Percentiles rank a stretch among this genome's conserved stretches.
Evolutionary conservation across 768 basidiomycete genomes (phyloP).

Genomic region (Psilocybe cubensis): DNA sequence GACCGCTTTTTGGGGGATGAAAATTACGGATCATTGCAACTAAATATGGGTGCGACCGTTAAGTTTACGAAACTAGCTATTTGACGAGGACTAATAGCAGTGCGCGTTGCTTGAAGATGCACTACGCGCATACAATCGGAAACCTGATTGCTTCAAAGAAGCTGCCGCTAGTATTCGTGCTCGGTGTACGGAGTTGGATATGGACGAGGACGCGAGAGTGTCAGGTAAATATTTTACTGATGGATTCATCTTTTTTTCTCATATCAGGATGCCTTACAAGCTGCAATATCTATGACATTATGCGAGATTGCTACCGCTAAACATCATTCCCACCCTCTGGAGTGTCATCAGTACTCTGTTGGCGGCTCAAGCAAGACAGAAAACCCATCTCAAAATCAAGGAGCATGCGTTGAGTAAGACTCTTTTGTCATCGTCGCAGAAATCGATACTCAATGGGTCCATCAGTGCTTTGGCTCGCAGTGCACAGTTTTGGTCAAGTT

Average conservation of each 20-base stretch:
- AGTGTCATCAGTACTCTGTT: slow-evolving; percentile 50
- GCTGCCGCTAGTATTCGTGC: slow-evolving; percentile 50
- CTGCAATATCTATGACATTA: slow-evolving; percentile 77
- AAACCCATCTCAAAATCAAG: slow-evolving; percentile 30
- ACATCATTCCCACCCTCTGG: slow-evolving; percentile 67
- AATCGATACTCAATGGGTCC: background rate
- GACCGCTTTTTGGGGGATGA: background rate
- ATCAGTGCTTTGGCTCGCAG: slow-evolving; percentile 75
- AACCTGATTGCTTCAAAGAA: slow-evolving; percentile 67
- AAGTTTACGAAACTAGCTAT: background rate
- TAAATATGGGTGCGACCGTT: slow-evolving; percentile 15
- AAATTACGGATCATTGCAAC: background rate
- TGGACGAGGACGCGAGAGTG: slow-evolving; percentile 64
- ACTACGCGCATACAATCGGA: slow-evolving; percentile 44
- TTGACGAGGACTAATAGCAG: background rate
- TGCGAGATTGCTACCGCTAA: slow-evolving; percentile 80
- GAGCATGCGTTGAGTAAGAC: slow-evolving; percentile 40
- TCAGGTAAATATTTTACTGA: slow-evolving; percentile 42
- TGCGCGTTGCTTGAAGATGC: slow-evolving; percentile 31
- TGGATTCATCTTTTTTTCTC: background rate
- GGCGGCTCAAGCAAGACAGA: slow-evolving; percentile 9
- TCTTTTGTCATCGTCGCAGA: background rate
- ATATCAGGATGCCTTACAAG: slow-evolving; percentile 33
- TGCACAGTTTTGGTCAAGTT: slow-evolving; percentile 85
- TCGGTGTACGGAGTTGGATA: slow-evolving; percentile 59